These are phyloP conservation scores for Cryptomeria japonica DNA, from an alignment of 75 land plant species.

Conservation along the genomic window DNA sequence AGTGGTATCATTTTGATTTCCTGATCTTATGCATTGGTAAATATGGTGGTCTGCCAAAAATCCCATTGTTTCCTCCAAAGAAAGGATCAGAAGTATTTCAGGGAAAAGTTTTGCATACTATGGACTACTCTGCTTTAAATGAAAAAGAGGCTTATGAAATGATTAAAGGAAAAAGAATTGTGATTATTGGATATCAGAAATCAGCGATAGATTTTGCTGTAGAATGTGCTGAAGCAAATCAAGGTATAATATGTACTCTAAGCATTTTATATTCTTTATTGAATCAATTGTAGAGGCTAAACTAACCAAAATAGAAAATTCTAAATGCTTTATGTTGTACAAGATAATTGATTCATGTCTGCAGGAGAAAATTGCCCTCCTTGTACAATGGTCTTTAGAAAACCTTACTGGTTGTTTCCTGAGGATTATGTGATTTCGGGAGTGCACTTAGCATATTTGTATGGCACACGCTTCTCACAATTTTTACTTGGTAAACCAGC, in stretches of 20 bases:
- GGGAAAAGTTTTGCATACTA: slow-evolving; percentile 67
- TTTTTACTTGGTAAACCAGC: slow-evolving; percentile 59
- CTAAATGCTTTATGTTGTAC: background rate
- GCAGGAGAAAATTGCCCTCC: slow-evolving; percentile 55
- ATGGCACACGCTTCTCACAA: slow-evolving; percentile 61
- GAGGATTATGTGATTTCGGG: slow-evolving; percentile 59
- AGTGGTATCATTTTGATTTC: slow-evolving; percentile 68
- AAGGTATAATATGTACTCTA: slow-evolving; percentile 40
- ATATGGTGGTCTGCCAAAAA: slow-evolving; percentile 73
- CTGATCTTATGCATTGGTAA: slow-evolving; percentile 76
- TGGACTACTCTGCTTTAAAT: slow-evolving; percentile 68
- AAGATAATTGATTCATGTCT: background rate
- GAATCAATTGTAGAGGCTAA: background rate
- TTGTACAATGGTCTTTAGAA: slow-evolving; percentile 79
- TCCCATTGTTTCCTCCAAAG: slow-evolving; percentile 47
- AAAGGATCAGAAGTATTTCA: slow-evolving; percentile 66
- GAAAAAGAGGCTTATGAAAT: slow-evolving; percentile 31
- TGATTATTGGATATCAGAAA: slow-evolving; percentile 72
- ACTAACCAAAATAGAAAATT: background rate
- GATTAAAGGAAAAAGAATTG: slow-evolving; percentile 65
- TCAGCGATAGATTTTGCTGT: slow-evolving; percentile 76
- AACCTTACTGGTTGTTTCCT: slow-evolving; percentile 62
- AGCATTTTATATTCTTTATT: background rate
- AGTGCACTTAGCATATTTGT: slow-evolving; percentile 53
- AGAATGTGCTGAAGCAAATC: slow-evolving; percentile 80